These are phyloP conservation scores for Colletotrichum tabaci DNA, from an alignment of 2,329 filamentous ascomycete species.

Conservation along the genomic window DNA sequence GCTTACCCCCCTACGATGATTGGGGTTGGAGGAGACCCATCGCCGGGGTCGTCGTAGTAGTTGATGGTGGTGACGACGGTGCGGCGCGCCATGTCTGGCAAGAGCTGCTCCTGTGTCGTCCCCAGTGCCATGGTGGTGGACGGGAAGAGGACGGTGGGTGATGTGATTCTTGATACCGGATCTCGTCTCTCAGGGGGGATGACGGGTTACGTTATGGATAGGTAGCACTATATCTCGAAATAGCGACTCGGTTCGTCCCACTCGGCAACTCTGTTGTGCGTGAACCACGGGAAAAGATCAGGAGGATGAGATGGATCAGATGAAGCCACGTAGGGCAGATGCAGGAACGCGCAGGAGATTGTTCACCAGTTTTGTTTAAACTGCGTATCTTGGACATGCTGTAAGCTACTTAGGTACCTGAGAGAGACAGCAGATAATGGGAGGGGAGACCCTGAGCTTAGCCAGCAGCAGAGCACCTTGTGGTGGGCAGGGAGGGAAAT, in stretches of 20 bases:
- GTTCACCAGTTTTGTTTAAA: too few relatives aligned
- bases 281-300: neutral
- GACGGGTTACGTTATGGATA: too few relatives aligned
- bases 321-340: neutral
- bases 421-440: neutral
- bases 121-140: constrained; percentile 15
- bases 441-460: constrained; percentile 33
- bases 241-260: constrained; percentile 15
- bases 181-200: neutral
- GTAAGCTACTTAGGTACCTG: neutral
- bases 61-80: constrained; percentile 41
- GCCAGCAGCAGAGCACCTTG: constrained; percentile 1
- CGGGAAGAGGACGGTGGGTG: too few relatives aligned
- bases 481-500: constrained; percentile 19
- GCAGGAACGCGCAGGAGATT: neutral
- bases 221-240: neutral
- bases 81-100: constrained; percentile 18
- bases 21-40: constrained; percentile 43
- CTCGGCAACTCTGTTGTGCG: neutral
- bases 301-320: neutral
- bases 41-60: constrained; percentile 44
- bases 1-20: constrained; percentile 43
- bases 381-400: too few relatives aligned
- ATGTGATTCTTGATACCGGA: neutral
- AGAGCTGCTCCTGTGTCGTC: constrained; percentile 1